Percentiles rank a stretch among this genome's conserved stretches.
Evolutionary conservation across 2,329 filamentous ascomycete species (phyloP).

Genomic region (Fusarium penzigii): DNA sequence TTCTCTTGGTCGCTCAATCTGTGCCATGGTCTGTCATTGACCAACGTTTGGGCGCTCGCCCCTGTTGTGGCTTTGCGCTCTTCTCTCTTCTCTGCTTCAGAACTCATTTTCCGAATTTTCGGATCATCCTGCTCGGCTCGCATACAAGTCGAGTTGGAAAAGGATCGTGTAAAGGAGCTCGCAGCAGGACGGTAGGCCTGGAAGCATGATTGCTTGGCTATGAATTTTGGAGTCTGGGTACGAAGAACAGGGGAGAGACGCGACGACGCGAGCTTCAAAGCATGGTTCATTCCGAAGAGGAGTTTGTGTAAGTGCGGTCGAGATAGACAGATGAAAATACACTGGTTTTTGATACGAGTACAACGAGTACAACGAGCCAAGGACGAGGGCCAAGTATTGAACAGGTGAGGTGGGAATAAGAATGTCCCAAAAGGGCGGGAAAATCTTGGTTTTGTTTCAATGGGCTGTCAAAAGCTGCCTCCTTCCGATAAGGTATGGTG

Average conservation of each 20-base stretch:
- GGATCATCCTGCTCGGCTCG: conserved; percentile 11
- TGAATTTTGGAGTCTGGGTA: neutral
- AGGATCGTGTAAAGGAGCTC: conserved; percentile 12
- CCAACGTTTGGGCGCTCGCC: conserved; percentile 24
- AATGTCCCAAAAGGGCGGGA: conserved; percentile 3
- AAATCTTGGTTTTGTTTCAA: conserved; percentile 1
- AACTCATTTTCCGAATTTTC: conserved; percentile 15
- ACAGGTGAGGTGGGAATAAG: conserved; percentile 13
- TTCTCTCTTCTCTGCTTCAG: conserved; percentile 23
- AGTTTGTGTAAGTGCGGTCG: neutral
- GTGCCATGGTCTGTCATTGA: conserved; percentile 32
- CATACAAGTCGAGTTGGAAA: conserved; percentile 20
- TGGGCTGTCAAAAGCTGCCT: neutral
- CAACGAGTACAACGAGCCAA: neutral
- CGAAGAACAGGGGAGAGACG: conserved; percentile 18
- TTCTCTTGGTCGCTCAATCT: conserved; percentile 18
- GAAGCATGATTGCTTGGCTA: neutral
- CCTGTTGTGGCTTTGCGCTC: conserved; percentile 23
- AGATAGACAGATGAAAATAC: neutral
- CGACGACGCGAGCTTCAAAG: conserved; percentile 17
- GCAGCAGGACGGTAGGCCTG: neutral
- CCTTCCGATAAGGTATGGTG: neutral
- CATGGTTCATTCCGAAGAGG: conserved; percentile 19
- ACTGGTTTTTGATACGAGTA: conserved; percentile 11
- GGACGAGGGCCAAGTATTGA: neutral